Conservation (phyloP, 2,329 filamentous ascomycete species). For the Penicillium aurantiogriseum region DNA sequence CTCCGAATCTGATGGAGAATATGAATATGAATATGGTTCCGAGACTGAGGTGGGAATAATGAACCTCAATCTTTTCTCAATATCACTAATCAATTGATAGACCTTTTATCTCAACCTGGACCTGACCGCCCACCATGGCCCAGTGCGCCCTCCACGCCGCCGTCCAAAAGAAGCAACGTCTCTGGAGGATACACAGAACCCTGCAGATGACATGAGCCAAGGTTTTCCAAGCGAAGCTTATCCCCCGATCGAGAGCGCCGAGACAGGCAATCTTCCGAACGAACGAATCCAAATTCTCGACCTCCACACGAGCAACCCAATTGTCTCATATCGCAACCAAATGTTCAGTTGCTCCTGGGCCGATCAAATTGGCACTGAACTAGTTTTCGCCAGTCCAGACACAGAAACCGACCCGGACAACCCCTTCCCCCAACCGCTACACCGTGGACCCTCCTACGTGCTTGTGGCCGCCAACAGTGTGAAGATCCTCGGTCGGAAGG, state of each 20-base stretch:
- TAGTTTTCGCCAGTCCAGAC: constrained; percentile 62
- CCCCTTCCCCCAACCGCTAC: constrained; percentile 43
- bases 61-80: not conserved
- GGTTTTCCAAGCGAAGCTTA: constrained; percentile 30
- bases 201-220: not conserved
- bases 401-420: constrained; percentile 27
- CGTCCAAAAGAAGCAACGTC: constrained; percentile 21
- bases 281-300: constrained; percentile 74
- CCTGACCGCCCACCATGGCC: constrained; percentile 49
- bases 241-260: constrained; percentile 41
- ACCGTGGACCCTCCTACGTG: constrained; percentile 55
- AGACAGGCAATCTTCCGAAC: constrained; percentile 21
- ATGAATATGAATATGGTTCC: constrained; percentile 60
- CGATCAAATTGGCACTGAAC: constrained; percentile 78
- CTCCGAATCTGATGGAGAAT: constrained; percentile 47
- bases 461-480: constrained; percentile 69
- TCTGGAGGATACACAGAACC: constrained; percentile 4
- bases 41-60: constrained; percentile 49
- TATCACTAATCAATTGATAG: constrained; percentile 31
- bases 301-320: constrained; percentile 70
- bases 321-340: constrained; percentile 75
- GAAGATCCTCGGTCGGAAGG: constrained; percentile 67
- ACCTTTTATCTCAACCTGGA: constrained; percentile 62
- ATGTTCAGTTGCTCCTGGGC: constrained; percentile 80
- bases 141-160: constrained; percentile 35